A percentile compares a stretch with the other conserved stretches of the same genome.
These are phyloP conservation scores for Alternaria gaisen DNA, from an alignment of 2,329 filamentous ascomycete species.

Conservation along the genomic window DNA sequence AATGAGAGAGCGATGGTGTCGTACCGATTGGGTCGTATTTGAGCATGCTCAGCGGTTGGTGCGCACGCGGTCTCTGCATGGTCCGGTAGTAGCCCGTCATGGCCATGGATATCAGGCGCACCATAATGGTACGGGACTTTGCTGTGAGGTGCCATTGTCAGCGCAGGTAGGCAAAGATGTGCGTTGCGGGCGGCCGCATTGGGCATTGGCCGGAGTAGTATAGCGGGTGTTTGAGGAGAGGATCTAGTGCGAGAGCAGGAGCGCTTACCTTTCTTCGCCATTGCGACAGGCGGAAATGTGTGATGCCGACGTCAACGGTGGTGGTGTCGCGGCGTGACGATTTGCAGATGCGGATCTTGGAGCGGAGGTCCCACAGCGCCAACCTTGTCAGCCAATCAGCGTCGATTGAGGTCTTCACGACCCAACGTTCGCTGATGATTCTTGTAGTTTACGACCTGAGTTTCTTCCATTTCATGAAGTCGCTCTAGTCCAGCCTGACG, in stretches of 20 bases:
- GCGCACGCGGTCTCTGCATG: conserved; percentile 79
- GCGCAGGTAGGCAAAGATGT: conserved; percentile 11
- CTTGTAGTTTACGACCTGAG: neutral
- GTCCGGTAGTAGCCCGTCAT: conserved; percentile 98
- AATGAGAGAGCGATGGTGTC: conserved; percentile 33
- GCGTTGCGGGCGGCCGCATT: neutral
- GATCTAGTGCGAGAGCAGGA: neutral
- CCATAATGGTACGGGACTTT: conserved; percentile 91
- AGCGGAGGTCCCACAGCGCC: conserved; percentile 31
- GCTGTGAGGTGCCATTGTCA: conserved; percentile 59
- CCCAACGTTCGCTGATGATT: neutral
- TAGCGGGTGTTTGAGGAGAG: no score
- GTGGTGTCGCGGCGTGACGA: conserved; percentile 25
- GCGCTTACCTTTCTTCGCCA: conserved; percentile 49
- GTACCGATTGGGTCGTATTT: conserved; percentile 98
- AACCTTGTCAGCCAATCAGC: conserved; percentile 28
- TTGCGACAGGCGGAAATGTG: conserved; percentile 27
- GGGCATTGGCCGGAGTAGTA: neutral
- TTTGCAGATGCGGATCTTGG: conserved; percentile 28
- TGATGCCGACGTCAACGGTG: conserved; percentile 24
- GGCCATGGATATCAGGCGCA: conserved; percentile 97
- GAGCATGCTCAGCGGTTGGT: conserved; percentile 91
- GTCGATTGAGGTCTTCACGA: conserved; percentile 14
- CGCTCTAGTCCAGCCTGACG: neutral
- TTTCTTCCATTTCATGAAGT: neutral